Conservation (phyloP, 352 stramenopile species). For the Globisporangium yorkense region DNA sequence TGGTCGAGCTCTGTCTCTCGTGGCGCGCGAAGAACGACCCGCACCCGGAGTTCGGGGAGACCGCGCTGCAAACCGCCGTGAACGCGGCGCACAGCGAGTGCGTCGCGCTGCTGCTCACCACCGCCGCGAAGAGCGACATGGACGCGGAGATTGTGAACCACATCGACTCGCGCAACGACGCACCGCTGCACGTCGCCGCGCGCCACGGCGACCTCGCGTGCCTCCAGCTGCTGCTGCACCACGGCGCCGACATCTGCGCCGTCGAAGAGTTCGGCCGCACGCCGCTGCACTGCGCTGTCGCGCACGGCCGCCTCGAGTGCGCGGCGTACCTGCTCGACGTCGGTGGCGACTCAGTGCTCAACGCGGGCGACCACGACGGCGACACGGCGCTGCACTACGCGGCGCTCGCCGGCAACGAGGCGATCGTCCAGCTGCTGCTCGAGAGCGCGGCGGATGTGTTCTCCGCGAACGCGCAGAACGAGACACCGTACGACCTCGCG, state of each 20-base stretch:
- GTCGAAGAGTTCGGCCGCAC: constrained; percentile 78
- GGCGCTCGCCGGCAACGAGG: constrained; percentile 46
- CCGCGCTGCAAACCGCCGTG: constrained; percentile 71
- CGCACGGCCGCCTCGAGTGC: constrained; percentile 56
- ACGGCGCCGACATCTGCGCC: constrained; percentile 77
- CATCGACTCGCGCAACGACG: constrained; percentile 75
- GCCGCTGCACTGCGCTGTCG: constrained; percentile 68
- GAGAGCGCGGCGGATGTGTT: constrained; percentile 73
- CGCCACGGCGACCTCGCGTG: constrained; percentile 63
- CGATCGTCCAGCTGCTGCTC: constrained; percentile 63
- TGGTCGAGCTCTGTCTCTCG: constrained; percentile 69
- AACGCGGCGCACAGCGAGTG: constrained; percentile 54
- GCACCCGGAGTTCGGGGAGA: constrained; percentile 82
- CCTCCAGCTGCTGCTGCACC: constrained; percentile 66
- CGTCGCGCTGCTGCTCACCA: constrained; percentile 53
- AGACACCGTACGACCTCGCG: constrained; percentile 65
- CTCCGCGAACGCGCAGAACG: constrained; percentile 45
- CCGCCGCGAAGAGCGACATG: constrained; percentile 81
- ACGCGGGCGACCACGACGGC: constrained; percentile 65
- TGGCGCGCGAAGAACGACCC: constrained; percentile 83
- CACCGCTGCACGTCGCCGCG: constrained; percentile 72
- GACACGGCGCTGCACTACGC: constrained; percentile 79
- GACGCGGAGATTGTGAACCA: constrained; percentile 85
- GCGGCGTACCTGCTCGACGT: constrained; percentile 82
- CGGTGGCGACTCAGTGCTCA: constrained; percentile 72